Base-by-base conservation (phyloP, 148 eudicot genomes). In the Diospyros kaki region DNA sequence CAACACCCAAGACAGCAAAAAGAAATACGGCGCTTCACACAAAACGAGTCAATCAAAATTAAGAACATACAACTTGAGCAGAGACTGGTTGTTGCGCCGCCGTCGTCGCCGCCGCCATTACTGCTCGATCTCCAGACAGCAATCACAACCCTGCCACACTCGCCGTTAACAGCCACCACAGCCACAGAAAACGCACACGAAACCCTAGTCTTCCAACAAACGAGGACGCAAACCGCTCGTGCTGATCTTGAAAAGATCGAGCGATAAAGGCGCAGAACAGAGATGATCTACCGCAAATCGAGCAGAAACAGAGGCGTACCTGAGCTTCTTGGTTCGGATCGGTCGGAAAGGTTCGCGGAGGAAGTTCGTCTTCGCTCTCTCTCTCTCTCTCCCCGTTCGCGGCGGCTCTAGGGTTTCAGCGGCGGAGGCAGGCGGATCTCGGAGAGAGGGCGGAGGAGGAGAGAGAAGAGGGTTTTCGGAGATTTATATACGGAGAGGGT, bases 21-120 rank as follows among this genome's bases (percentile, higher is more conserved):
- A 15, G 2, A 46, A 4, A 8, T 17, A 46, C 1, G 7, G 48
- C 1, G 40, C 11, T 4, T 0, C 1, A 58, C 28, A 65, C 4
- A 3, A 45, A 66, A 17, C 14, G 2, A 48, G 52, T 48, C 52
- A 48, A 28, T 48, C 52, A 8, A 4, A 48, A 8, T 8, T 4
- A 4, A 48, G 52, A 4, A 84, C 87, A 62, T 69, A 84, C 89
- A 77, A 84, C 75, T 83, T 85, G 88, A 71, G 88, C 84, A 75
- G 90, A 58, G 64, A 85, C 86, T 43, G 80, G 83, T 68, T 41
- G 76, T 68, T 60, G 86, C 18, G 73, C 82, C 67, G 83, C 77
- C 74, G 64, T 66, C 54, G 83, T 72, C 43, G 60, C 66, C 39
- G 77, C 83, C 68, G 75, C 61, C 81, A 79, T 79, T 8, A 60